Conservation (phyloP, 164 flowering plant genomes). For the Warburgia ugandensis region DNA sequence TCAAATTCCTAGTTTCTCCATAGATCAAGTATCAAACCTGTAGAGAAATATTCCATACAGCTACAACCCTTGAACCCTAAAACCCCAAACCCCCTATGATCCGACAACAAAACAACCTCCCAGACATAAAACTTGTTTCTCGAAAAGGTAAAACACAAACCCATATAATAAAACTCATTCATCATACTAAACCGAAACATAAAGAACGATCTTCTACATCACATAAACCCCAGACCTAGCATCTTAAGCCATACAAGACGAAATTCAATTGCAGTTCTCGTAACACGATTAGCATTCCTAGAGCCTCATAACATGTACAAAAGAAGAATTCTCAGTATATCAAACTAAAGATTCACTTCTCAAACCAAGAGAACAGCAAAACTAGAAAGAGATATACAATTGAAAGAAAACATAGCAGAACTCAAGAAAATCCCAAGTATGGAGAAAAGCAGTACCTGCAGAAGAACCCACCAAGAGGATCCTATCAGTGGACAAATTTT, state of each 20-base stretch:
- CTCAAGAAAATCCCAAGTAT: neutral
- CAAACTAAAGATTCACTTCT: too few species aligned
- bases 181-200: too few species aligned
- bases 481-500: constrained; percentile 32
- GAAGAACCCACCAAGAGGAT: constrained; percentile 74
- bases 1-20: too few species aligned
- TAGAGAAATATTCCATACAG: too few species aligned
- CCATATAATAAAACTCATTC: constrained; percentile 1
- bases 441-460: constrained; percentile 43
- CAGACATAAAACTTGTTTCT: neutral
- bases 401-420: neutral
- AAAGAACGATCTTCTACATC: too few species aligned
- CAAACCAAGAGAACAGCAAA: too few species aligned
- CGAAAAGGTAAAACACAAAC: neutral
- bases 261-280: too few species aligned
- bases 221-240: too few species aligned
- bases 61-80: neutral
- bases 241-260: neutral
- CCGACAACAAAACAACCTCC: neutral
- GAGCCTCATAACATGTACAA: neutral
- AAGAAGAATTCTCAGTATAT: too few species aligned
- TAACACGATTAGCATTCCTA: too few species aligned
- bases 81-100: neutral
- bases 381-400: too few species aligned
- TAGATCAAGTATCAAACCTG: too few species aligned